Evolutionary conservation across 208 protist genomes (phyloP), one percentile per base, ranked within the genome.

Genomic region (Acanthamoeba quina): DNA sequence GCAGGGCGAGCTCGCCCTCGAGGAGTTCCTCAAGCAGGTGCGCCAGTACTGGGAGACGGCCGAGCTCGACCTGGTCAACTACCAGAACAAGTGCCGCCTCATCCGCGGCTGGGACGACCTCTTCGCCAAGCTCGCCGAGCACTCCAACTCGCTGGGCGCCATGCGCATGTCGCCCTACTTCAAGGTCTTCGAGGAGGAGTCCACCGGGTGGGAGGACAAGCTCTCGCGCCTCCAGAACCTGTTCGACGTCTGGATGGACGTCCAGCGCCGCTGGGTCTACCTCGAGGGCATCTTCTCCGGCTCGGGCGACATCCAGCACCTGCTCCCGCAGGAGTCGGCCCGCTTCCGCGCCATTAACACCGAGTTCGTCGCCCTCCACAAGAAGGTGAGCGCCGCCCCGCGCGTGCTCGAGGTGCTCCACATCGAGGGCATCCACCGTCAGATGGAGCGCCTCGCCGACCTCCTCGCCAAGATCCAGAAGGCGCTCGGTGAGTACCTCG

Each of bases 251-350:
- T 98, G 97, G 97, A 97, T 99, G 68, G 98, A 99, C 76, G 98
- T 99, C 58, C 99, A 99, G 96, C 97, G 98, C 83, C 97, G 98
- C 54, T 99, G 99, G 99, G 98, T 99, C 1, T 99, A 99, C 94
- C 97, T 99, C 9, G 99, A 94, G 94, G 98, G 98, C 72, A 99
- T 99, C 91, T 99, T 99, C 94, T 96, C 97, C 26, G 98, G 98
- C 85, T 98, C 97, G 91, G 96, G 96, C 26, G 99, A 99, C 92
- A 99, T 99, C 83, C 97, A 98, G 41, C 78, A 97, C 80, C 98
- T 99, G 88, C 97, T 99, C 37, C 99, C 99, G 31, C 97, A 96
- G 37, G 99, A 99, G 95, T 98, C 97, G 19, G 88, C 97, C 31
- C 97, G 98, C 91, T 99, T 99, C 96, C 76, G 94, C n/a, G 94